Base-by-base conservation (phyloP, 2,329 filamentous ascomycete genomes). In the Ascochyta pisi region DNA sequence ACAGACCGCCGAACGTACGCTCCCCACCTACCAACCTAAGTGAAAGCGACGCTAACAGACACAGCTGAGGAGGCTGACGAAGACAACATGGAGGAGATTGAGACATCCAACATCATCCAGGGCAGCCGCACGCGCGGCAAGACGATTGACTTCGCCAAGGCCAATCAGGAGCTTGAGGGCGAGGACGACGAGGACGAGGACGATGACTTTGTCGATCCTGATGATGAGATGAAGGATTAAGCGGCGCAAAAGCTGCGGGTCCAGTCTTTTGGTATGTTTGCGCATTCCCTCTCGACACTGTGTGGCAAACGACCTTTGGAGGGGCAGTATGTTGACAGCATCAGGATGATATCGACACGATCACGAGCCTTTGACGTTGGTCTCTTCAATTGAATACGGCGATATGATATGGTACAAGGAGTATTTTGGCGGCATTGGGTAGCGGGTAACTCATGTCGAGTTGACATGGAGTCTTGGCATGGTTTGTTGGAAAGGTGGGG, bases 141-240 rank as follows among this genome's bases (percentile, higher is more conserved):
- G 78, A 84, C 88, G 72, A 97, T 98, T 75, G 91, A 98, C 83
- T 98, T 91, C 79, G 89, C 90, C 70, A 92, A 96, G 82, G 93
- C 93, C 19, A 92, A 91, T 24, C 84, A 90, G 78, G 87, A 96
- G 77, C 85, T 90, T 68, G 86, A 85, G 42, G 85, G 83, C 62
- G 85, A 87, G n/a, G 88, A 90, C 7, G 90, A 93, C 5, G 90
- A 91, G 13, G 88, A 94, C 27, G 91, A 95, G 0, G 90, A 90
- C 57, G 89, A 85, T 23, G 80, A 81, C 64, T 89, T 89, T 73
- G 81, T 88, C 71, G 86, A 85, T 46, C 75, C 83, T 35, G 84
- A 84, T 58, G 89, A 90, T 62, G 86, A 87, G 78, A 92, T 92
- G 89, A 83, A 88, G 69, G 85, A 89, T 45, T 78, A 75, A 59